A percentile compares a stretch with the other conserved stretches of the same genome.
Conservation (phyloP, 1,284 basidiomycete species). For the Singerocomus inundabilis region DNA sequence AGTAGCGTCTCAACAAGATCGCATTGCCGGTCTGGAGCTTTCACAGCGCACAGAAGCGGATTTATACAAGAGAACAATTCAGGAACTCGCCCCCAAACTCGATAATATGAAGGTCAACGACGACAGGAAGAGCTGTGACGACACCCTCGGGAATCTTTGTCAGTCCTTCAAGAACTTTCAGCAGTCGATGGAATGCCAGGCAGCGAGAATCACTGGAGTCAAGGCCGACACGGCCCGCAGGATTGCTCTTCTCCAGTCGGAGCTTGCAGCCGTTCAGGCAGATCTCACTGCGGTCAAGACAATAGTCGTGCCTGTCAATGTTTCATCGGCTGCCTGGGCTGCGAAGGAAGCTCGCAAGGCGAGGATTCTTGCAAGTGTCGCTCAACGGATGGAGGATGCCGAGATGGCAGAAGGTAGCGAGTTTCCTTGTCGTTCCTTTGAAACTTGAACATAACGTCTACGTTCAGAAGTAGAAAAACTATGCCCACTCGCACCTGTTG, state of each 20-base stretch:
- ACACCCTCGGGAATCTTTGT: conserved; percentile 4
- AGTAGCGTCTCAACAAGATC: conserved; percentile 15
- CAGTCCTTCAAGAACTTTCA: conserved; percentile 7
- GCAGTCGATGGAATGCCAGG: conserved; percentile 15
- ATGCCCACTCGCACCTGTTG: not conserved
- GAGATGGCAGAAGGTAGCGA: conserved; percentile 10
- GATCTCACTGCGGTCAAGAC: conserved; percentile 15
- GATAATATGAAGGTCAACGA: not conserved
- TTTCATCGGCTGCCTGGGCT: not conserved
- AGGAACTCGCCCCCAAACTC: conserved; percentile 16
- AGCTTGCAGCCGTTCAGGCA: conserved; percentile 10
- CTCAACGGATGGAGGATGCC: not conserved
- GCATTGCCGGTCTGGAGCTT: conserved; percentile 15
- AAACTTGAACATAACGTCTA: not conserved
- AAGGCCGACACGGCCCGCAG: conserved; percentile 23
- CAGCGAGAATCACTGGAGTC: conserved; percentile 16
- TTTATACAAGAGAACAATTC: conserved; percentile 7
- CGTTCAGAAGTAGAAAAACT: not conserved
- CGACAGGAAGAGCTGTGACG: conserved; percentile 6
- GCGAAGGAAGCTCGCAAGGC: conserved; percentile 4
- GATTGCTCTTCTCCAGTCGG: conserved; percentile 20
- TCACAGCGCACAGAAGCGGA: conserved; percentile 4
- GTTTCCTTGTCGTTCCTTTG: not conserved
- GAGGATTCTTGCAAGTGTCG: not conserved
- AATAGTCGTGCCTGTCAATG: not conserved